Conservation (phyloP, 1,284 basidiomycete species). For the Ustilago loliicola region DNA sequence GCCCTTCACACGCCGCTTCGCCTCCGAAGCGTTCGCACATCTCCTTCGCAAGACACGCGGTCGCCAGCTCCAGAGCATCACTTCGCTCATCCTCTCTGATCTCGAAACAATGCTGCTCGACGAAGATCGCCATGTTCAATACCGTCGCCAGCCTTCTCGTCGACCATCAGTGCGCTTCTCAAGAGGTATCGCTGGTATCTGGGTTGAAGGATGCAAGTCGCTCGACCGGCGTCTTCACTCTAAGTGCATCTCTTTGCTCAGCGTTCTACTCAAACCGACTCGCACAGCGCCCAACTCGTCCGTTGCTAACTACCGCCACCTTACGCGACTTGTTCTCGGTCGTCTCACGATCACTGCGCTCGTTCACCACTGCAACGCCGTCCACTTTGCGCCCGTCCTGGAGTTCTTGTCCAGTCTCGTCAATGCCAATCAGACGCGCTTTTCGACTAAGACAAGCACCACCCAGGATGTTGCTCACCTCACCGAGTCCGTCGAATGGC, state of each 20-base stretch:
- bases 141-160: conserved; percentile 29
- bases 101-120: conserved; percentile 46
- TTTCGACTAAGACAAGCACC: neutral
- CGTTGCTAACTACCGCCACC: conserved; percentile 33
- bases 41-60: conserved; percentile 64
- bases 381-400: conserved; percentile 53
- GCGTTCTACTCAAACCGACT: conserved; percentile 35
- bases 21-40: conserved; percentile 67
- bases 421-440: conserved; percentile 26
- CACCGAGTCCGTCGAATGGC: conserved; percentile 56
- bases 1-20: conserved; percentile 65
- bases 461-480: conserved; percentile 25
- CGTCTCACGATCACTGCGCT: conserved; percentile 60
- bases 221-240: conserved; percentile 62
- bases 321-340: conserved; percentile 51
- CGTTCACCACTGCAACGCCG: conserved; percentile 60
- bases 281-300: conserved; percentile 17
- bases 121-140: conserved; percentile 38
- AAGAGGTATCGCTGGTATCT: conserved; percentile 65
- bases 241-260: conserved; percentile 42
- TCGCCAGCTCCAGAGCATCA: conserved; percentile 52
- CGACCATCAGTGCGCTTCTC: conserved; percentile 50
- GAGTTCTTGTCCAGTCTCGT: conserved; percentile 51
- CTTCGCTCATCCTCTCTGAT: conserved; percentile 54
- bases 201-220: conserved; percentile 66